Conservation (phyloP, 2,329 filamentous ascomycete genomes). For the Huntiella abstrusa region DNA sequence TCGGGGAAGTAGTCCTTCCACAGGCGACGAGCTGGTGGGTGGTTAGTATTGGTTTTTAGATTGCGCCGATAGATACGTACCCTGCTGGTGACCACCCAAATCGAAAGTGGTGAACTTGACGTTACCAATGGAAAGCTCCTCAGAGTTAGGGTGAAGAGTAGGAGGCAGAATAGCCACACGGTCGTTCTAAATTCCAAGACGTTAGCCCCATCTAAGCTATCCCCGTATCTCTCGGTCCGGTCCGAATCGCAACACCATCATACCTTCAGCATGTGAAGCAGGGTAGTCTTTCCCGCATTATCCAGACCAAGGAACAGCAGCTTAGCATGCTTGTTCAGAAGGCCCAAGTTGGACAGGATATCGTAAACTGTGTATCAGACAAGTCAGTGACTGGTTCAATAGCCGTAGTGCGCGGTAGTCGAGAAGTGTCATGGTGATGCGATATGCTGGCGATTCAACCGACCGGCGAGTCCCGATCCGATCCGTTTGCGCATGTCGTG, state of each 20-base stretch:
- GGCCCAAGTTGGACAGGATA: constrained; percentile 66
- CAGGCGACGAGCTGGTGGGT: constrained; percentile 56
- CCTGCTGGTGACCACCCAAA: constrained; percentile 83
- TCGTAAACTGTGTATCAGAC: constrained; percentile 49
- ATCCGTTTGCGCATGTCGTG: too few relatives aligned
- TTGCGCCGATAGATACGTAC: constrained; percentile 24
- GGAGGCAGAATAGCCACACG: constrained; percentile 80
- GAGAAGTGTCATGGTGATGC: too few relatives aligned
- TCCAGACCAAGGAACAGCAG: constrained; percentile 83
- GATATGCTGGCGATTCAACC: too few relatives aligned
- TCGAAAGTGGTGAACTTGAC: constrained; percentile 92
- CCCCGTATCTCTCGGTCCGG: too few relatives aligned
- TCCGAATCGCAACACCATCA: constrained; percentile 14
- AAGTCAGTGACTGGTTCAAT: constrained; percentile 12
- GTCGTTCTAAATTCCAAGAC: constrained; percentile 46
- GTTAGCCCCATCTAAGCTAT: neutral
- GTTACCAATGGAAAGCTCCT: constrained; percentile 83
- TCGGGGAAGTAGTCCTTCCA: constrained; percentile 98
- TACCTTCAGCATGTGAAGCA: constrained; percentile 92
- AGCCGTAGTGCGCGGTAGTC: too few relatives aligned
- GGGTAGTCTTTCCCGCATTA: constrained; percentile 85
- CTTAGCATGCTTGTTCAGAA: constrained; percentile 93
- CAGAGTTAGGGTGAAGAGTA: constrained; percentile 79
- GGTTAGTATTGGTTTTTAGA: constrained; percentile 6
- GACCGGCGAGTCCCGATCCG: too few relatives aligned